Base-by-base conservation (phyloP, 805 yeast genomes). In the Saturnispora quitensis region DNA sequence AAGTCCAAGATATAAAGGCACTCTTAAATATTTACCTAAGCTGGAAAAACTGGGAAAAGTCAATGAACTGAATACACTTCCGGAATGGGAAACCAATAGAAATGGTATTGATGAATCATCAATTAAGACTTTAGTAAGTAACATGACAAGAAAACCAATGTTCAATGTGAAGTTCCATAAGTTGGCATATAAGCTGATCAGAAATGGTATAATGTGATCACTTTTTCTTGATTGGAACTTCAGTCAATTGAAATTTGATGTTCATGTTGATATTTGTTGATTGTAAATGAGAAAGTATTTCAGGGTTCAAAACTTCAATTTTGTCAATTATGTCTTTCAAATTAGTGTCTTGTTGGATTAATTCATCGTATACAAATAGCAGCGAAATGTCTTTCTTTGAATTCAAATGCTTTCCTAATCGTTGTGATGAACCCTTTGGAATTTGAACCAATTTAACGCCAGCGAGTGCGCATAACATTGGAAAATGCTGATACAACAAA, bases 381-480 rank as follows among this genome's bases (percentile, higher is more conserved):
- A 48, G 17, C 12, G 46, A 48, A 27, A 63, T 47, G 31, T 60
- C 65, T 17, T 53, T 52, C 5, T 55, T 43, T 12, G 44, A 48
- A 4, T 43, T 47, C 5, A 65, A 42, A 3, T 60, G 57, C 6
- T 49, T 28, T 22, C 56, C 55, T 4, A 66, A 43, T 48, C 43
- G 53, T n/a, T 25, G 36, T 27, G 62, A 57, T 4, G 68, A 60
- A 9, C 71, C 77, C 51, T 69, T 71, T 2, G 89, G 89, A 25
- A 85, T 67, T 55, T 80, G 84, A 2, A 84, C 72, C 43, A 84
- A 65, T 54, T 79, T 82, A 4, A 80, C 80, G 0, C 74, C 69
- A 0, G 85, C 73, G 25, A 78, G 68, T 50, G 66, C 74, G 25
- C 79, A 64, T 36, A 85, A 63, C 2, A 76, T 66, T 0, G 91